Conservation (phyloP, 2,329 filamentous ascomycete species). For the Emmonsia crescens region DNA sequence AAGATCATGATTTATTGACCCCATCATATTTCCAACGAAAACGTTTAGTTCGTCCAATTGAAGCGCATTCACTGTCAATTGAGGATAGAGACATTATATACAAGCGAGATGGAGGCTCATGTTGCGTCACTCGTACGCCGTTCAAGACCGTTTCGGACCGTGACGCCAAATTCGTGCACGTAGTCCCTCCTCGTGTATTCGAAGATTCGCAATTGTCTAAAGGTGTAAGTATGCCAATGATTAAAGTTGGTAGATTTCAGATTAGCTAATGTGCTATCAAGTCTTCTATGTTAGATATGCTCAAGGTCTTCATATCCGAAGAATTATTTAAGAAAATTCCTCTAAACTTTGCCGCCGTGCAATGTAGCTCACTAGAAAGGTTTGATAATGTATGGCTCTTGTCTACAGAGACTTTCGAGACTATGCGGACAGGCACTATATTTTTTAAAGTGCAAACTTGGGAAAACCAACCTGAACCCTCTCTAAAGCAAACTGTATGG, state of each 20-base stretch:
- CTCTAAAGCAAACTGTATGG: conserved; percentile 3
- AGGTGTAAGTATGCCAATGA: conserved; percentile 5
- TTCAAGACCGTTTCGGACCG: conserved; percentile 5
- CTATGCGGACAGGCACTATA: background rate
- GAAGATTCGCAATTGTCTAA: conserved; percentile 6
- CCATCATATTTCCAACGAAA: background rate
- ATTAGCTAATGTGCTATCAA: conserved; percentile 2
- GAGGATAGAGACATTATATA: conserved; percentile 10
- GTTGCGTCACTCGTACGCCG: conserved; percentile 7
- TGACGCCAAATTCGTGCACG: conserved; percentile 2
- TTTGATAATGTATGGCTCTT: conserved; percentile 9
- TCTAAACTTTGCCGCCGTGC: background rate
- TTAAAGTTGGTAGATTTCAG: background rate
- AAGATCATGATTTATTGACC: background rate
- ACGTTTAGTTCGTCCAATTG: conserved; percentile 10
- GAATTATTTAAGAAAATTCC: background rate
- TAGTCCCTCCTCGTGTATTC: conserved; percentile 7
- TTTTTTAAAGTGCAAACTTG: conserved; percentile 1
- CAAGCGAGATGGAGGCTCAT: conserved; percentile 13
- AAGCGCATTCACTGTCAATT: conserved; percentile 1
- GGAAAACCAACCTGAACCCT: background rate
- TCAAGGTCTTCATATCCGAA: conserved; percentile 6
- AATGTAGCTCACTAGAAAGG: background rate
- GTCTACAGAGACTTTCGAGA: conserved; percentile 5
- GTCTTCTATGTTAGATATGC: conserved; percentile 4